Percentiles rank a stretch among this genome's conserved stretches.
Evolutionary conservation across 169 alveolate genomes (phyloP).

Genomic region (Miamiensis avidus): DNA sequence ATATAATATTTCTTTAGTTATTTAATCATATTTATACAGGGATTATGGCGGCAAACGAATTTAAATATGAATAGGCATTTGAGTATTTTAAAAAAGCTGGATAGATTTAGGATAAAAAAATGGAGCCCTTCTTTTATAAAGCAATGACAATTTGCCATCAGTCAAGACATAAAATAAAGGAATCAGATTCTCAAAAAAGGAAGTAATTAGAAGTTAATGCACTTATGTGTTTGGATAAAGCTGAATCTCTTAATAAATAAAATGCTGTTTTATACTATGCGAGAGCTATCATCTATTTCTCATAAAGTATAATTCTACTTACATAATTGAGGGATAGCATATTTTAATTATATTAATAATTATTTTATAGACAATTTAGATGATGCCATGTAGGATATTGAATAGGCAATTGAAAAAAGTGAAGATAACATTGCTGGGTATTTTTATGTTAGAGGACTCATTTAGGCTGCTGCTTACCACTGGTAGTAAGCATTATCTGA

Average conservation of each 20-base stretch:
- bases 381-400: slow-evolving; percentile 29
- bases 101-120: slow-evolving; percentile 31
- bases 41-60: slow-evolving; percentile 16
- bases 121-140: slow-evolving; percentile 52
- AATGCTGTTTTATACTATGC: slow-evolving; percentile 28
- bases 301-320: slow-evolving; percentile 9
- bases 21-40: background rate
- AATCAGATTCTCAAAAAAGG: slow-evolving; percentile 28
- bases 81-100: slow-evolving; percentile 37
- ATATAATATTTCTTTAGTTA: no score
- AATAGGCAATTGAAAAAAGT: slow-evolving; percentile 35
- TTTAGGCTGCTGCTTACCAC: slow-evolving; percentile 21
- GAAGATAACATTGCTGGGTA: slow-evolving; percentile 32
- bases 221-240: slow-evolving; percentile 35
- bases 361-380: background rate
- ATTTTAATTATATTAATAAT: background rate
- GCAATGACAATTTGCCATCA: slow-evolving; percentile 37
- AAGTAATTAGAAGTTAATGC: slow-evolving; percentile 29
- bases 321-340: background rate
- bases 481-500: slow-evolving; percentile 25
- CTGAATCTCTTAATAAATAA: slow-evolving; percentile 29
- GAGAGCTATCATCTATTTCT: slow-evolving; percentile 36
- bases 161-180: slow-evolving; percentile 27
- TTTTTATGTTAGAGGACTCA: slow-evolving; percentile 42
- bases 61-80: slow-evolving; percentile 40